phyloP scores from a whole-genome alignment of 352 stramenopile genomes.

The Pseudoperonospora humuli region DNA sequence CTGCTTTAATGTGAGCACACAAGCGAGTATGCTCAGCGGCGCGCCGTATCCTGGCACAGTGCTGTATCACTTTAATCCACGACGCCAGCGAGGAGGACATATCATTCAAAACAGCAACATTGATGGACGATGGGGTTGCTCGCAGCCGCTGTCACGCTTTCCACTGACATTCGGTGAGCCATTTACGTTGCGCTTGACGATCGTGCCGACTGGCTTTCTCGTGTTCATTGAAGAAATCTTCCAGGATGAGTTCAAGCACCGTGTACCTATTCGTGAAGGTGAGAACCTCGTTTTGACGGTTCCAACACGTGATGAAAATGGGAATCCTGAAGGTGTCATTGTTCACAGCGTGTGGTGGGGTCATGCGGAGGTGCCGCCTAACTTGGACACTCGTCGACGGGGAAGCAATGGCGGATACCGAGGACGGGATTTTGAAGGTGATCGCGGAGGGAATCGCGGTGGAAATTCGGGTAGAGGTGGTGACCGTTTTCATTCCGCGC shows the following conservation, averaged over 20 bases:
- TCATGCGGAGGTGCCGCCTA: constrained; percentile 61
- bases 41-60: constrained; percentile 67
- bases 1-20: constrained; percentile 75
- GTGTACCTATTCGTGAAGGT: constrained; percentile 74
- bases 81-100: constrained; percentile 48
- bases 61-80: constrained; percentile 76
- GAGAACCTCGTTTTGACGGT: constrained; percentile 75
- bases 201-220: constrained; percentile 61
- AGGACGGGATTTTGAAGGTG: constrained; percentile 27
- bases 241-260: constrained; percentile 78
- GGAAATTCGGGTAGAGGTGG: constrained; percentile 24
- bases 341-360: constrained; percentile 83
- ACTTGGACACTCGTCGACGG: constrained; percentile 48
- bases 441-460: constrained; percentile 34
- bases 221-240: constrained; percentile 79
- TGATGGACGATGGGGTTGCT: constrained; percentile 65
- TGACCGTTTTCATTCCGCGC: constrained; percentile 37
- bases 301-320: constrained; percentile 67
- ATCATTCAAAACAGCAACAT: constrained; percentile 83
- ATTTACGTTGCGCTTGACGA: constrained; percentile 69
- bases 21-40: constrained; percentile 59
- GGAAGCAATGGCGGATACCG: constrained; percentile 31
- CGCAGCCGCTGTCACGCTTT: constrained; percentile 54
- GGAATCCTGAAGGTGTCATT: constrained; percentile 56
- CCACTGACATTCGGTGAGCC: constrained; percentile 66